Percentiles rank a stretch among this genome's conserved stretches.
Conservation (phyloP, 2,329 filamentous ascomycete species). For the Diaporthe citrichinensis region DNA sequence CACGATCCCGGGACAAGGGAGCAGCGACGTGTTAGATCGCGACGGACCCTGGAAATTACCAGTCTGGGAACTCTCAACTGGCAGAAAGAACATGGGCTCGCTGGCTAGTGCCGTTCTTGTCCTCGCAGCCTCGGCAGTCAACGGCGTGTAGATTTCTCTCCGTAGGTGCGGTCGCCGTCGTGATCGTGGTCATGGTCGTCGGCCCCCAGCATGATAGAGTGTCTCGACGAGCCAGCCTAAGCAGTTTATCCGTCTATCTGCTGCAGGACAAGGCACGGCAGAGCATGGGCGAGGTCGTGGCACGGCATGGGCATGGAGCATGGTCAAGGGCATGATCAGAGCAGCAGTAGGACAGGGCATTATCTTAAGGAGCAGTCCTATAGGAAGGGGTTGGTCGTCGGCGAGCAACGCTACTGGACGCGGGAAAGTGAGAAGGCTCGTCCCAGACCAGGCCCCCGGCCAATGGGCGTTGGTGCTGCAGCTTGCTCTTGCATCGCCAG, state of each 20-base stretch:
- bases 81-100: neutral
- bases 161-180: neutral
- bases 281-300: neutral
- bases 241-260: constrained; percentile 21
- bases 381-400: constrained; percentile 27
- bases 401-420: constrained; percentile 21
- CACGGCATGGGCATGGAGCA: neutral
- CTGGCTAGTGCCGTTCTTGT: neutral
- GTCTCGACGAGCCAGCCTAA: constrained; percentile 3
- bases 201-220: neutral
- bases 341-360: neutral
- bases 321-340: neutral
- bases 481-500: constrained; percentile 16
- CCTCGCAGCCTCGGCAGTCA: constrained; percentile 17
- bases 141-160: constrained; percentile 1
- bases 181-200: neutral
- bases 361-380: constrained; percentile 5
- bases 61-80: neutral
- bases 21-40: constrained; percentile 14
- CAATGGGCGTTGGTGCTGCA: constrained; percentile 22
- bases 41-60: neutral
- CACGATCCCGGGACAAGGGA: constrained; percentile 12
- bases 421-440: constrained; percentile 30
- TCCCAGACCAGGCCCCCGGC: constrained; percentile 29
- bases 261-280: constrained; percentile 28